A percentile compares a stretch with the other conserved stretches of the same genome.
phyloP scores from a whole-genome alignment of 2,329 filamentous ascomycete species.

The Aureobasidium leucospermi region DNA sequence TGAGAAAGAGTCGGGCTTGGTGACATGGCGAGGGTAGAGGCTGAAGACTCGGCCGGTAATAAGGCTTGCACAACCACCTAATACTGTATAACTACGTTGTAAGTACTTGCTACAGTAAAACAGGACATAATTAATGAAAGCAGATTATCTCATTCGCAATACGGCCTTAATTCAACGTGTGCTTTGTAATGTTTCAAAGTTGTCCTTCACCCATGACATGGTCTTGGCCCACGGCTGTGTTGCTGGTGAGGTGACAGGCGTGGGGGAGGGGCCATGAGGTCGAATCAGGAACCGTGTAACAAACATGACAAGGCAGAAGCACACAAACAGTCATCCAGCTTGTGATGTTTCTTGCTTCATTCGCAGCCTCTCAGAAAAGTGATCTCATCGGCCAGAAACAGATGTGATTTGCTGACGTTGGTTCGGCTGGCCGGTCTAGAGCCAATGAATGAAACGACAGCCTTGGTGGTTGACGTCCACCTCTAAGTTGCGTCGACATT shows the following conservation, averaged over 20 bases:
- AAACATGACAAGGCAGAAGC: neutral
- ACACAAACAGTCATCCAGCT: neutral
- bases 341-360: conserved; percentile 5
- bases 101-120: neutral
- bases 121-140: neutral
- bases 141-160: neutral
- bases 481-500: neutral
- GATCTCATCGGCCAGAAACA: neutral
- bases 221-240: neutral
- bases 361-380: neutral
- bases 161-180: neutral
- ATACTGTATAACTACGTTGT: neutral
- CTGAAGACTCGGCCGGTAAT: neutral
- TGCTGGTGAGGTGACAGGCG: neutral
- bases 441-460: neutral
- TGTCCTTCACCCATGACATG: neutral
- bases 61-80: neutral
- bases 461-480: neutral
- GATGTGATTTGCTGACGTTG: neutral
- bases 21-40: neutral
- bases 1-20: neutral
- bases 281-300: conserved; percentile 3
- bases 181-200: neutral
- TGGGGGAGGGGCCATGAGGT: conserved; percentile 6
- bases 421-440: neutral